Evolutionary conservation across 1,139 yeast genomes (phyloP), one percentile per base, ranked within the genome.

Genomic region (Scheffersomyces lignicola): DNA sequence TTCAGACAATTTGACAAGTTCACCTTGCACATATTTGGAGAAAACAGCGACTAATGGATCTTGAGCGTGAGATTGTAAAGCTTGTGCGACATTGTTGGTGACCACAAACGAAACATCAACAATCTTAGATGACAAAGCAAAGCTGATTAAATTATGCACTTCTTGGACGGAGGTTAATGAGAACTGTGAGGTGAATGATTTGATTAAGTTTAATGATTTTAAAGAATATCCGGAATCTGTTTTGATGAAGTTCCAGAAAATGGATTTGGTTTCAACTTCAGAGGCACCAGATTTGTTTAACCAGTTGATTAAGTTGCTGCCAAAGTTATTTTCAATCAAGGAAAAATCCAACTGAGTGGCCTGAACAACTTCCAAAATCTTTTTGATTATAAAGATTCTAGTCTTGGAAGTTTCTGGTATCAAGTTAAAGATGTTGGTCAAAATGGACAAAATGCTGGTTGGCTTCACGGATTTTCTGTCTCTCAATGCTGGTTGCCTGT

Each of bases 391-490:
- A 41, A 45, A 49, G 24, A 64, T 45, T 54, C 76, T 63, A 34
- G 56, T 49, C 25, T 50, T 38, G 30, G 73, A 64, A 14, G 56
- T 42, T 34, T 49, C 58, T 22, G 73, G 69, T 39, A 70, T 51
- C 42, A 69, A 64, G 58, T 71, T 71, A 65, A 71, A 71, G 33
- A 67, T 55, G 29, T 67, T 66, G 48, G 64, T 67, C 40, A 70
- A 60, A 40, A 62, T 60, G 16, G 75, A 68, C 49, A 71, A 58
- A 24, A 71, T 55, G 33, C 72, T 65, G 37, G 73, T 60, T 20
- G 73, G 54, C 45, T 65, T 69, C 43, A 71, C 65, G 30, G 73
- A 59, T 49, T 60, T 67, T 56, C 76, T 66, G 54, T 71, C 76
- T 57, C 75, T 66, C 49, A 70, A 61, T 23, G 71, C 57, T 30